Evolutionary conservation across 139 green algal genomes (phyloP), one percentile per base, ranked within the genome.

Genomic region (Diplosphaera chodatii): DNA sequence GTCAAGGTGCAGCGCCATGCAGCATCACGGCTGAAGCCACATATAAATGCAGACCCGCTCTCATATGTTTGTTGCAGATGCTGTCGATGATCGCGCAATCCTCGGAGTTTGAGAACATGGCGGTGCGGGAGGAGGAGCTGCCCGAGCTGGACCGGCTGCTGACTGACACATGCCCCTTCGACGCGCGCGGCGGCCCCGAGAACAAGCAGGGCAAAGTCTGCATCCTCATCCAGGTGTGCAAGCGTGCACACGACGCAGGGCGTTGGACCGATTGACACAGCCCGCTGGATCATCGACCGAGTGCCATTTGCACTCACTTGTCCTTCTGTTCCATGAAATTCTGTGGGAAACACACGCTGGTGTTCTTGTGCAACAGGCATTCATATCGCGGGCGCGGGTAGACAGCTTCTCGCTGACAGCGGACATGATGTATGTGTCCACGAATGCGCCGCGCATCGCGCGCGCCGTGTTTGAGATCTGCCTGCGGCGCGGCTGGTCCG

Each of bases 91-190:
- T 99, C 31, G 80, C 90, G 15, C 79, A 92, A 59, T 87, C 75
- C 68, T 85, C 83, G 28, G 95, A 99, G 86, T 99, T 99, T 86
- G 91, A 96, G 73, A 92, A 93, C 75, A 90, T 99, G 67, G 84
- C 82, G 64, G 85, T 98, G 48, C 71, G 94, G n/a, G 91, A 98
- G 79, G 95, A 99, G 67, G 95, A 99, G 85, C 71, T 96, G 73
- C 75, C 77, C 10, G 95, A 99, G 83, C 82, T 99, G 73, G 88
- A 97, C 72, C 69, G 73, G 18, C 75, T 98, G 32, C 32, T 63
- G 25, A 77, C 81, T 0, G 67, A 78, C 31, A 82, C 66, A 20
- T 90, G 86, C 81, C 86, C 82, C 34, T 85, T 91, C 59, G 79
- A 89, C 5, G 73, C 94, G 30, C 89, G 90, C 70, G 89, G 85